A percentile compares a stretch with the other conserved stretches of the same genome.
phyloP scores from a whole-genome alignment of 225 moss, liverwort and hornwort genomes.

The Sphagnum contortum region DNA sequence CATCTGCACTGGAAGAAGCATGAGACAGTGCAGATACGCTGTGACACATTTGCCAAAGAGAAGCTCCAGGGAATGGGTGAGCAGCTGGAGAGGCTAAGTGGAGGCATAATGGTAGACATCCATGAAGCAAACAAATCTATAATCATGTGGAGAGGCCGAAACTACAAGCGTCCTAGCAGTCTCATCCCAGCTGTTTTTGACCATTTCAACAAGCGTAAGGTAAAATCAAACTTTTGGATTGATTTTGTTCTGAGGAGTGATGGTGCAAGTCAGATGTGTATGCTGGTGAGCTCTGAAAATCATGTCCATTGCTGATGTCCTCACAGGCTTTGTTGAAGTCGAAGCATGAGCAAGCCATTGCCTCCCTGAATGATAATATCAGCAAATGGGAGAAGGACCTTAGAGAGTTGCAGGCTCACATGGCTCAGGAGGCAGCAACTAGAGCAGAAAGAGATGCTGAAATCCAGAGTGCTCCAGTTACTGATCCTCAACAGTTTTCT shows the following conservation, averaged over 20 bases:
- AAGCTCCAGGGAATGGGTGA: slow-evolving; percentile 79
- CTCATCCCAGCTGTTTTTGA: slow-evolving; percentile 74
- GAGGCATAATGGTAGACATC: slow-evolving; percentile 81
- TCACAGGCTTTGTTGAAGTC: slow-evolving; percentile 49
- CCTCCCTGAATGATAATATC: slow-evolving; percentile 44
- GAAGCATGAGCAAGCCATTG: slow-evolving; percentile 46
- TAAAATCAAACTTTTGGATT: slow-evolving; percentile 5
- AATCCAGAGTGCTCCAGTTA: slow-evolving; percentile 33
- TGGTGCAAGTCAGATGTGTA: too few relatives aligned
- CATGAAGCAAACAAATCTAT: slow-evolving; percentile 69
- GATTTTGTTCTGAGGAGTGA: not conserved
- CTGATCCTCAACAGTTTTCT: slow-evolving; percentile 9
- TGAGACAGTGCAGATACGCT: slow-evolving; percentile 91
- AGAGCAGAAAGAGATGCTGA: slow-evolving; percentile 42
- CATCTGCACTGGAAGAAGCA: slow-evolving; percentile 99
- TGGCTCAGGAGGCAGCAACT: slow-evolving; percentile 42
- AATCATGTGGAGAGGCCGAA: slow-evolving; percentile 91
- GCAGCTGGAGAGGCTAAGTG: slow-evolving; percentile 82
- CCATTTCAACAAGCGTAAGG: slow-evolving; percentile 95
- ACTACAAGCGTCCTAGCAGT: slow-evolving; percentile 79
- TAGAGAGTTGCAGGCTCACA: slow-evolving; percentile 27
- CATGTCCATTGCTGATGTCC: too few relatives aligned
- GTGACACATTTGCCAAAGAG: slow-evolving; percentile 69
- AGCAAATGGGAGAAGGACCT: slow-evolving; percentile 50
- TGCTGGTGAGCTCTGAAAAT: too few relatives aligned